Evolutionary conservation across 2,329 filamentous ascomycete genomes (phyloP), one percentile per base, ranked within the genome.

Genomic region (Botrytis byssoidea): DNA sequence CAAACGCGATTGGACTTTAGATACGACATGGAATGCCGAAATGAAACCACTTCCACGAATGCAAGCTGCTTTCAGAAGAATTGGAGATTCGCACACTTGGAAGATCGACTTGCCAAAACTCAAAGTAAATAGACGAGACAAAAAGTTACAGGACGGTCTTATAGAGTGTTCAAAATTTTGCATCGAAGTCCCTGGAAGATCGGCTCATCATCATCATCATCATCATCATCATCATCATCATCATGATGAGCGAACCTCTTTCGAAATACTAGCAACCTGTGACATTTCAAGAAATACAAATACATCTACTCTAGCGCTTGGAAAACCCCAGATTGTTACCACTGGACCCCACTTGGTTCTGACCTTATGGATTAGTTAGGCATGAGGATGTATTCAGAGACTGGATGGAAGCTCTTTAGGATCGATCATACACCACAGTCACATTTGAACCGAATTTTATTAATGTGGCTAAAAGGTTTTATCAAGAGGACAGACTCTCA

Each of bases 251-350:
- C 4, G 4, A 3, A 18, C 7, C 2, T 7, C 8, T 3, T 29
- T 55, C 16, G 3, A 18, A 29, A 18, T 55, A 0, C 0, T 8
- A 9, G 51, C n/a, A 29, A 18, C 4, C 16, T 29, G 14, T 29
- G 6, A 2, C 14, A 8, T 55, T 55, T 29, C n/a, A 18, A 55
- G 4, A 55, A 55, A 29, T 16, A 29, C n/a, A 55, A 29, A 18
- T 55, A 29, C n/a, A 55, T 29, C n/a, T 29, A 29, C 51, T 16
- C 48, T 46, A 0, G 2, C 44, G 44, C 6, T 22, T 22, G 18
- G 18, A 3, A 1, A 8, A 2, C 6, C 18, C 18, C 18, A 22
- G 7, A 2, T 18, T 0, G 7, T 20, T 2, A 6, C 42, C 1
- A 1, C 18, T 46, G 44, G 44, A 4, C 0, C 2, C 44, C 44